Evolutionary conservation across 2,329 filamentous ascomycete genomes (phyloP).

Genomic region (Colletotrichum theobromicola): DNA sequence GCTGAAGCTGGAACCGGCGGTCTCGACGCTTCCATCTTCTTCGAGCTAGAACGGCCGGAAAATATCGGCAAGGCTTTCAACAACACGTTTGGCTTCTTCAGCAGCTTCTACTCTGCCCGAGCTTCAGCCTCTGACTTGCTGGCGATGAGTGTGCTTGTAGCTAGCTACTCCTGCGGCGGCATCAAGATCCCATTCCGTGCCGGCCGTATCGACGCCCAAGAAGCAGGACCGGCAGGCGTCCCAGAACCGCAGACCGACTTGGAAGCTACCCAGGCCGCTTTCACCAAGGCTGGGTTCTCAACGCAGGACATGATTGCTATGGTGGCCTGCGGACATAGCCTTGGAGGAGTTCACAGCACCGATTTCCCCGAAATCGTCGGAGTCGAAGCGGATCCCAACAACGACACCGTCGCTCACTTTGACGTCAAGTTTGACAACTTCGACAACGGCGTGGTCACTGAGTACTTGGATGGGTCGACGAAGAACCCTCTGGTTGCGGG

Average conservation of each 20-base stretch:
- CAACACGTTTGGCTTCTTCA: conserved; percentile 32
- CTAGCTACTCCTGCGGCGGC: conserved; percentile 26
- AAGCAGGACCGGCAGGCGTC: conserved; percentile 34
- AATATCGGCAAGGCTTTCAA: conserved; percentile 26
- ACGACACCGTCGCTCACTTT: conserved; percentile 38
- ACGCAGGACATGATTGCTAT: conserved; percentile 39
- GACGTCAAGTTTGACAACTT: conserved; percentile 49
- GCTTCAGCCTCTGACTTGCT: conserved; percentile 29
- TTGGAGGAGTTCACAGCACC: conserved; percentile 48
- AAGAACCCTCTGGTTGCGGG: conserved; percentile 47
- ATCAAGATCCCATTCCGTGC: conserved; percentile 30
- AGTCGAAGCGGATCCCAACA: conserved; percentile 17
- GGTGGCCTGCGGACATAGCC: conserved; percentile 39
- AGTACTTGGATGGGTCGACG: conserved; percentile 46
- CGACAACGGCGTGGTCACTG: conserved; percentile 47
- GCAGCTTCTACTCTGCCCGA: conserved; percentile 22
- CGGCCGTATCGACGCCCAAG: conserved; percentile 34
- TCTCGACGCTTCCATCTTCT: conserved; percentile 29
- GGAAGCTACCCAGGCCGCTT: conserved; percentile 27
- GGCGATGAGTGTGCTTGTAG: conserved; percentile 25
- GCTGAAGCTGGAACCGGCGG: conserved; percentile 24
- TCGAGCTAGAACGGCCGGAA: conserved; percentile 26
- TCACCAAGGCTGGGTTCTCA: conserved; percentile 35
- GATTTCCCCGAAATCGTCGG: conserved; percentile 43
- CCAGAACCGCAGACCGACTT: conserved; percentile 34